Conservation (phyloP, 1,284 basidiomycete genomes). For the Cutaneotrichosporon sp. region DNA sequence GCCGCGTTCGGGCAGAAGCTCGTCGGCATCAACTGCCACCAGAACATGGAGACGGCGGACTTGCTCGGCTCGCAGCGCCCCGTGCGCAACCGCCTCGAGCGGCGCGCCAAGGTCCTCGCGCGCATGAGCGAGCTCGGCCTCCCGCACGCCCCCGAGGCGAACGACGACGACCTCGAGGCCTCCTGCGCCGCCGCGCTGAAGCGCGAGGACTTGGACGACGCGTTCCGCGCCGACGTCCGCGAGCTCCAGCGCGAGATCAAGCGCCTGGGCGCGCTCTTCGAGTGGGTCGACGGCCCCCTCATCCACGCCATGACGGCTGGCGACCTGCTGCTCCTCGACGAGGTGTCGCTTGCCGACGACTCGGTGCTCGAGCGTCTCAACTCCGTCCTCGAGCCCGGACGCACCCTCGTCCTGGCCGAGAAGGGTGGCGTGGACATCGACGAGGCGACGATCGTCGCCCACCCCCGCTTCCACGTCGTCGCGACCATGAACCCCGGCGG, state of each 20-base stretch:
- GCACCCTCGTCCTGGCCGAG: conserved; percentile 91
- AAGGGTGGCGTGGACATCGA: conserved; percentile 76
- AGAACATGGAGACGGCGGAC: conserved; percentile 99
- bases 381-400: conserved; percentile 88
- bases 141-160: conserved; percentile 21
- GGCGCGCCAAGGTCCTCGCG: conserved; percentile 48
- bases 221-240: conserved; percentile 20
- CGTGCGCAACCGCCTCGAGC: conserved; percentile 71
- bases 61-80: conserved; percentile 93
- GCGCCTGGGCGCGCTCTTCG: conserved; percentile 72
- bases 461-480: conserved; percentile 77
- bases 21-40: conserved; percentile 88
- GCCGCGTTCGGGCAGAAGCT: conserved; percentile 66
- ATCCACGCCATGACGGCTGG: conserved; percentile 88
- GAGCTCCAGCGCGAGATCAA: conserved; percentile 51
- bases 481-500: conserved; percentile 99
- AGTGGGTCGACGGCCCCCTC: conserved; percentile 95
- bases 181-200: conserved; percentile 15
- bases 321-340: conserved; percentile 88
- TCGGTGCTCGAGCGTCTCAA: conserved; percentile 97
- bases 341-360: conserved; percentile 97
- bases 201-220: conserved; percentile 12
- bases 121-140: conserved; percentile 42
- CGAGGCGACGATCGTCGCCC: conserved; percentile 67
- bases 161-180: conserved; percentile 37